Evolutionary conservation across 2,329 filamentous ascomycete genomes (phyloP), one percentile per base, ranked within the genome.

Genomic region (Pyrenophora seminiperda): DNA sequence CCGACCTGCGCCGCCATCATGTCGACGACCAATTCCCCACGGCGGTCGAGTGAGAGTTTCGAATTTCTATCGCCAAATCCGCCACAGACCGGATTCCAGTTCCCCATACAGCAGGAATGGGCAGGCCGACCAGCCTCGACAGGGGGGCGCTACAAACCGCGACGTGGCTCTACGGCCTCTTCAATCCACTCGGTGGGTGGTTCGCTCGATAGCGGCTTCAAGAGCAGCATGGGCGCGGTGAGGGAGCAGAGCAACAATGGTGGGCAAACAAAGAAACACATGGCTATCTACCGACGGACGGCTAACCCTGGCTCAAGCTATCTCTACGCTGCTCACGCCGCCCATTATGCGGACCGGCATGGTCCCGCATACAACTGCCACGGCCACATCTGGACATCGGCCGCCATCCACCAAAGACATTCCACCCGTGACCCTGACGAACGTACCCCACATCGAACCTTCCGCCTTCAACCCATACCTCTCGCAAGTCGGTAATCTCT

Each of bases 291-390:
- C 30, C 18, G 7, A 18, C 27, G 20, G 15, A 48, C 20, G 50
- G 49, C 60, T 67, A 57, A 67, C 41, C 7, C 4, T 6, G 5
- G 10, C 14, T 34, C 47, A 90, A 27, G 89, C 94, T 54, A 97
- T 97, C 63, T 96, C 92, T 7, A 96, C 91, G 1, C 81, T 97
- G n/a, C 82, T 97, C 3, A 90, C 96, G 67, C 88, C 91, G 20
- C 90, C 93, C 3, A 96, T 96, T 60, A 85, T 95, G 49, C 85
- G 93, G 58, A 96, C 92, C 2, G 92, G 93, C 48, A 82, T 96
- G 41, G 80, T 91, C 46, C 89, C 92, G 17, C 88, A 95, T 72
- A 88, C 87, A 1, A 80, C 86, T 2, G 85, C 88, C 2, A 83
- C 89, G 1, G 73, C 75, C 13, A 84, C 84, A n/a, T 88, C 84